phyloP scores from a whole-genome alignment of 345 rosid genomes.

The Bruguiera sexangula region DNA sequence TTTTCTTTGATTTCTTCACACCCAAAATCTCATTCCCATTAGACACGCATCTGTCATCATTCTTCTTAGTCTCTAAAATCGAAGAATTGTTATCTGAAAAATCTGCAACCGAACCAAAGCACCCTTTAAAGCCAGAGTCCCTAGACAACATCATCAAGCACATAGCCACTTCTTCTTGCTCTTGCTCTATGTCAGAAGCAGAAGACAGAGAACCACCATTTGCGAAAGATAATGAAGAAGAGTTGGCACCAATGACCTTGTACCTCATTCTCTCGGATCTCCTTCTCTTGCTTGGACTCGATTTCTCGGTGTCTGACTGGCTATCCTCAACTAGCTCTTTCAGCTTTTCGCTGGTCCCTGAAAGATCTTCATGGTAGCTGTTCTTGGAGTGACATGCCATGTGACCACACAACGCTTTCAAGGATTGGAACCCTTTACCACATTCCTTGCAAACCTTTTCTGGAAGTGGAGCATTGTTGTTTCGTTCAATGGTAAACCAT shows the following conservation, averaged over 20 bases:
- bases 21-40: conserved; percentile 29
- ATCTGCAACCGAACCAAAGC: conserved; percentile 49
- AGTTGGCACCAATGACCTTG: conserved; percentile 25
- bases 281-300: conserved; percentile 52
- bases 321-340: conserved; percentile 44
- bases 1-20: conserved; percentile 29
- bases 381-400: conserved; percentile 76
- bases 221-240: conserved; percentile 37
- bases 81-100: conserved; percentile 70
- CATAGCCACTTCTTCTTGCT: conserved; percentile 72
- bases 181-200: conserved; percentile 67
- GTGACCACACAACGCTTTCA: conserved; percentile 92
- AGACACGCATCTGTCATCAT: conserved; percentile 30
- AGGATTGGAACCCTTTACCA: conserved; percentile 75
- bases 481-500: conserved; percentile 47
- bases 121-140: conserved; percentile 58
- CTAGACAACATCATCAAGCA: conserved; percentile 84
- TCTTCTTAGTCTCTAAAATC: conserved; percentile 55
- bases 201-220: conserved; percentile 37
- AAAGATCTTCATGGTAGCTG: conserved; percentile 30
- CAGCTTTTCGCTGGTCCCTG: conserved; percentile 31
- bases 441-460: conserved; percentile 69
- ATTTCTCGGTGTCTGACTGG: conserved; percentile 69
- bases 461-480: conserved; percentile 23
- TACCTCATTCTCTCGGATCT: conserved; percentile 63